Conservation (phyloP, 2,329 filamentous ascomycete species). For the Fusarium poae region DNA sequence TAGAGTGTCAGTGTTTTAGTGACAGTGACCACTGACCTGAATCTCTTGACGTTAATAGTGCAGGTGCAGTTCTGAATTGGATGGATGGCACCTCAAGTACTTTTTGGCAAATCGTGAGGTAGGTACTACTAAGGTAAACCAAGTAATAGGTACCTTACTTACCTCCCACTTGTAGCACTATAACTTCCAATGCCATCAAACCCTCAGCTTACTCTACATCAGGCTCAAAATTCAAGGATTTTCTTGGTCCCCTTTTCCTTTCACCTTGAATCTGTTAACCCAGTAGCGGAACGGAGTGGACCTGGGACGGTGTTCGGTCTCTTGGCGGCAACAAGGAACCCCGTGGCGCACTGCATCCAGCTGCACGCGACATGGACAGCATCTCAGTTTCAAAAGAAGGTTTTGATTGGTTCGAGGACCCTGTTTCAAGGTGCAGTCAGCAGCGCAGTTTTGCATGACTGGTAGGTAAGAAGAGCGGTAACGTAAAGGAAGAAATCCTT, state of each 20-base stretch:
- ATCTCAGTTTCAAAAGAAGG: slow-evolving; percentile 7
- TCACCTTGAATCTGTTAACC: slow-evolving; percentile 12
- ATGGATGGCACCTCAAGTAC: neutral
- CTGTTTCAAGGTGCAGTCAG: slow-evolving; percentile 1
- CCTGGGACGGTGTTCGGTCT: slow-evolving; percentile 14
- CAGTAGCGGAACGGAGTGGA: slow-evolving; percentile 37
- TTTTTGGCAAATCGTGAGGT: neutral
- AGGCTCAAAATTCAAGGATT: neutral
- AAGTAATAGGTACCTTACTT: too few species aligned
- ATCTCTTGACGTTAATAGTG: slow-evolving; percentile 5
- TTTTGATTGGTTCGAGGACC: slow-evolving; percentile 27
- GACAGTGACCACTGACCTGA: slow-evolving; percentile 5
- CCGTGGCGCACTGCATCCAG: slow-evolving; percentile 30
- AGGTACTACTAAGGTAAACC: too few species aligned
- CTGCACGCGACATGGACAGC: slow-evolving; percentile 43
- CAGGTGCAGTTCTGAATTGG: slow-evolving; percentile 2
- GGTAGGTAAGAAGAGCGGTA: slow-evolving; percentile 5
- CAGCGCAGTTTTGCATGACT: slow-evolving; percentile 1
- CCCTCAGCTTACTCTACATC: neutral
- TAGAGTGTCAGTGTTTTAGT: neutral
- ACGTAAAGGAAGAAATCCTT: neutral
- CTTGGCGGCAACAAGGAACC: slow-evolving; percentile 27
- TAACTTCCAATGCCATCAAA: neutral
- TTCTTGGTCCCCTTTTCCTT: neutral
- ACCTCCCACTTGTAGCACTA: too few species aligned